Conservation (phyloP, 2,329 filamentous ascomycete species). For the Fusarium pseudoanthophilum region DNA sequence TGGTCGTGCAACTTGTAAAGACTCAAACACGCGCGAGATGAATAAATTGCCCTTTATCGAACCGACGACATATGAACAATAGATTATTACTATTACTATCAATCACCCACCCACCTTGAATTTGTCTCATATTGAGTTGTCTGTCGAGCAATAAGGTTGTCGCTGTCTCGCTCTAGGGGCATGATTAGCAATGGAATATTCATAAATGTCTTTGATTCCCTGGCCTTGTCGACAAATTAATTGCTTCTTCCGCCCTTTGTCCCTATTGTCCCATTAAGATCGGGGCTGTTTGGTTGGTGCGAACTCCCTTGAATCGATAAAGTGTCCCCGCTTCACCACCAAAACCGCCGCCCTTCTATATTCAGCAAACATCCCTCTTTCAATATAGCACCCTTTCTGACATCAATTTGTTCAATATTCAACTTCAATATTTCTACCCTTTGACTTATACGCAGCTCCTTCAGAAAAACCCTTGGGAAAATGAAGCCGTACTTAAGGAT, state of each 20-base stretch:
- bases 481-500: conserved; percentile 41
- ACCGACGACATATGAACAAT: conserved; percentile 12
- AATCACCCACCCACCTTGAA: not conserved
- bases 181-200: conserved; percentile 7
- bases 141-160: not conserved
- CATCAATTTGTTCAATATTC: conserved; percentile 16
- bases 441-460: conserved; percentile 10
- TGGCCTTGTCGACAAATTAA: conserved; percentile 7
- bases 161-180: not conserved
- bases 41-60: conserved; percentile 7
- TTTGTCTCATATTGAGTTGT: conserved; percentile 2
- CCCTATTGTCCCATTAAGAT: conserved; percentile 13
- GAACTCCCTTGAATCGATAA: conserved; percentile 26
- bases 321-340: conserved; percentile 24
- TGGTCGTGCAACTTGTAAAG: not conserved
- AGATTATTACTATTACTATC: not conserved
- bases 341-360: conserved; percentile 15
- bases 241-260: conserved; percentile 34
- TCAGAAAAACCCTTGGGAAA: conserved; percentile 28
- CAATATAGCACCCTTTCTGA: conserved; percentile 26
- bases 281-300: conserved; percentile 13
- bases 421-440: conserved; percentile 35
- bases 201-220: conserved; percentile 18
- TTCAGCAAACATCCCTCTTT: conserved; percentile 9
- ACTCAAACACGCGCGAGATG: conserved; percentile 9